Evolutionary conservation across 1,284 basidiomycete species (phyloP).

Genomic region (Ceratobasidium sp.): DNA sequence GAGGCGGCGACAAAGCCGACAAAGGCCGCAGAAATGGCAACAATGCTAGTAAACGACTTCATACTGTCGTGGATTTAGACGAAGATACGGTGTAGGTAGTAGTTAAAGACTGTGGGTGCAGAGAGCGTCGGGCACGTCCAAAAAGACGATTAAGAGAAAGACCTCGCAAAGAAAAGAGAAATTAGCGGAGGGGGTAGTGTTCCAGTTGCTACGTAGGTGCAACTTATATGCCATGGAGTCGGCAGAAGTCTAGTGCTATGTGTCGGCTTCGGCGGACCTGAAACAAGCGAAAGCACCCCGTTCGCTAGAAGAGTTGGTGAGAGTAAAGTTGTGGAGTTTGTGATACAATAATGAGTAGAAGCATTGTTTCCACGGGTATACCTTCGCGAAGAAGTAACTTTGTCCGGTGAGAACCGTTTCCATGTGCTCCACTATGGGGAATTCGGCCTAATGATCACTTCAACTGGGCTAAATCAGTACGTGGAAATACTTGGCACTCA

Average conservation of each 20-base stretch:
- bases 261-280: constrained; percentile 36
- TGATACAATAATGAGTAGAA: constrained; percentile 4
- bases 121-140: constrained; percentile 22
- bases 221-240: constrained; percentile 35
- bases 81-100: not conserved
- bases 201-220: constrained; percentile 5
- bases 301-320: constrained; percentile 25
- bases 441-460: too few species aligned
- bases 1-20: constrained; percentile 33
- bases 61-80: constrained; percentile 29
- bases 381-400: constrained; percentile 35
- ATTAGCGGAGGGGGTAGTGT: constrained; percentile 20
- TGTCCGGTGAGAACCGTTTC: constrained; percentile 11
- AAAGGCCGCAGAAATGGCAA: constrained; percentile 45
- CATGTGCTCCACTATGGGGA: constrained; percentile 3
- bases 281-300: constrained; percentile 35
- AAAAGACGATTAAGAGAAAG: constrained; percentile 13
- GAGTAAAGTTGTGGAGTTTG: not conserved
- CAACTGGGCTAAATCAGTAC: too few species aligned
- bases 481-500: too few species aligned
- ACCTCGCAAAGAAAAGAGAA: not conserved
- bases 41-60: constrained; percentile 44
- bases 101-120: constrained; percentile 36
- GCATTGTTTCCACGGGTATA: constrained; percentile 25
- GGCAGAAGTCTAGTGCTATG: too few species aligned